Evolutionary conservation across 2,329 filamentous ascomycete genomes (phyloP).

Genomic region (Ophiostoma pallidulum): DNA sequence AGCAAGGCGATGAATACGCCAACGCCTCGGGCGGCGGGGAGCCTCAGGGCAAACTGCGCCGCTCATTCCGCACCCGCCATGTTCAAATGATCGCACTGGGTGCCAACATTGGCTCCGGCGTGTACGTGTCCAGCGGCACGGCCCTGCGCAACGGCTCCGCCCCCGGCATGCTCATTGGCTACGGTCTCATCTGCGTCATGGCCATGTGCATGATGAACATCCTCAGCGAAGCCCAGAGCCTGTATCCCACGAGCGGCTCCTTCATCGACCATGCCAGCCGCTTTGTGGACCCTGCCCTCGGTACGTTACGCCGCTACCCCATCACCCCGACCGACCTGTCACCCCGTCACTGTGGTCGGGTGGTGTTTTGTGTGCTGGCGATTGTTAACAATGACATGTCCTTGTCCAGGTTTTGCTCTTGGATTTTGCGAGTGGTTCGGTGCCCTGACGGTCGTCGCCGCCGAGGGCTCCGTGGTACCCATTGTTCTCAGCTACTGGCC

Average conservation of each 20-base stretch:
- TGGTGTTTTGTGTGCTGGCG: too few species aligned
- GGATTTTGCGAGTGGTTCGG: constrained; percentile 44
- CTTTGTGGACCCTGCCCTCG: constrained; percentile 45
- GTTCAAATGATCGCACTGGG: constrained; percentile 16
- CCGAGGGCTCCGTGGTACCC: constrained; percentile 13
- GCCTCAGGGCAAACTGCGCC: constrained; percentile 7
- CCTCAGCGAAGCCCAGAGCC: constrained; percentile 13
- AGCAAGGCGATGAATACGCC: constrained; percentile 14
- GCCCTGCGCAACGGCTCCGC: constrained; percentile 53
- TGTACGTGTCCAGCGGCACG: constrained; percentile 11
- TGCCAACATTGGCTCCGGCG: constrained; percentile 16
- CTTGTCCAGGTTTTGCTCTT: constrained; percentile 38
- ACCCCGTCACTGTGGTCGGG: too few species aligned
- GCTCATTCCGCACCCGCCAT: constrained; percentile 12
- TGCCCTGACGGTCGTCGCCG: constrained; percentile 19
- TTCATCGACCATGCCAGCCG: constrained; percentile 46
- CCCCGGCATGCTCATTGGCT: constrained; percentile 23
- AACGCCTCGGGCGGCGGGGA: background rate
- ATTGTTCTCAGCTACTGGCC: constrained; percentile 33
- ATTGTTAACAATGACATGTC: too few species aligned
- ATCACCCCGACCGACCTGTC: too few species aligned
- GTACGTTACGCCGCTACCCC: too few species aligned
- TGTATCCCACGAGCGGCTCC: constrained; percentile 41
- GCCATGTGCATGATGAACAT: constrained; percentile 15
- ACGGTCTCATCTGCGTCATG: constrained; percentile 13